Base-by-base conservation (phyloP, 106 monocot genomes). In the Dioscorea alata region DNA sequence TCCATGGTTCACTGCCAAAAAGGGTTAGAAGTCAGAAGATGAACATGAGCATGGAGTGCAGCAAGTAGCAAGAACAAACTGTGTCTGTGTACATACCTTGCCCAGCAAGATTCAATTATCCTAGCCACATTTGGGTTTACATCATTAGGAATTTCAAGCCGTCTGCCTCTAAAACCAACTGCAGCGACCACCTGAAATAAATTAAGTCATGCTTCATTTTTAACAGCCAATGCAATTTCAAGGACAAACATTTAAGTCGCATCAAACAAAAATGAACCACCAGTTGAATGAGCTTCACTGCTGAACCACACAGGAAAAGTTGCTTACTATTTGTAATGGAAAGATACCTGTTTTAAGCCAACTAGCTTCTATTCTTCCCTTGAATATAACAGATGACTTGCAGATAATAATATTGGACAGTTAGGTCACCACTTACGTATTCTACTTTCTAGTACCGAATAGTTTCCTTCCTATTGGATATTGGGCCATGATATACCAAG, bases 61-160 rank as follows among this genome's bases (percentile, higher is more conserved):
- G 5, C 22, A n/a, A 57, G 50, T 33, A 69, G 22, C 16, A 71
- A 58, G 17, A 64, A 17, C 2, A 50, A 53, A 18, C 20, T 62
- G 15, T 13, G 13, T 28, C 28, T 49, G 3, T 67, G 13, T 16
- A 66, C 75, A 62, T 81, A 99, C 97, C 81, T 83, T 28, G 88
- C 83, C 97, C 97, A 99, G 48, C 92, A 99, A 63, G 97, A 80
- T 65, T 87, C 92, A 50, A 99, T 92, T 31, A 99, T 71, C 50
- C 77, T 66, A 65, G 86, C 87, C 48, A 99, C 82, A 23, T 72
- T 82, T 42, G 89, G 87, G 68, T 92, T 99, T 67, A 92, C 65
- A 71, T 85, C 79, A 61, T 28, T 83, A 10, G 97, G 92, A 73
- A 92, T 83, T 24, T 90, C 87, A 60, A 99, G 81, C 73, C 92